Conservation (phyloP, 768 basidiomycete species). For the Termitomyces sp. region DNA sequence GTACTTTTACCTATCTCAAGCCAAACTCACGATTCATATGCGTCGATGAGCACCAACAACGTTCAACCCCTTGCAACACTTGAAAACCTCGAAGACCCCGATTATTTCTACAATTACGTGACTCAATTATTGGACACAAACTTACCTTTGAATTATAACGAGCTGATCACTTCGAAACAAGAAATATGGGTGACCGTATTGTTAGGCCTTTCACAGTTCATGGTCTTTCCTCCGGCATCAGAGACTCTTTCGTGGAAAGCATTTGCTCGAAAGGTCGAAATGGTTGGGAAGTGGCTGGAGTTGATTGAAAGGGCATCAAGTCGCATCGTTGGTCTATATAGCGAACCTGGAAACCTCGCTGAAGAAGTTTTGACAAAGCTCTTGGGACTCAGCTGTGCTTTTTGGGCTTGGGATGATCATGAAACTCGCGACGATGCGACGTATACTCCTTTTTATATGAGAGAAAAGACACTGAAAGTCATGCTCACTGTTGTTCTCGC, state of each 20-base stretch:
- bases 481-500: slow-evolving; percentile 40
- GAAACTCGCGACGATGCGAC: slow-evolving; percentile 31
- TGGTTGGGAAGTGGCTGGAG: slow-evolving; percentile 50
- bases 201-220: slow-evolving; percentile 45
- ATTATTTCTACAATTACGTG: slow-evolving; percentile 14
- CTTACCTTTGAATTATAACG: slow-evolving; percentile 9
- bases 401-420: slow-evolving; percentile 58
- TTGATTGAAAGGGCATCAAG: slow-evolving; percentile 47
- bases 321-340: slow-evolving; percentile 47
- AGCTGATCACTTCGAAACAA: slow-evolving; percentile 26
- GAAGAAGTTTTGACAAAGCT: slow-evolving; percentile 46
- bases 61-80: slow-evolving; percentile 10
- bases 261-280: slow-evolving; percentile 50
- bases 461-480: slow-evolving; percentile 38
- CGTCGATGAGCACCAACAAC: slow-evolving; percentile 11
- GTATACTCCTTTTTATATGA: slow-evolving; percentile 43
- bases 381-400: slow-evolving; percentile 45
- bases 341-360: slow-evolving; percentile 36
- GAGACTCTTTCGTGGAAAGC: slow-evolving; percentile 43
- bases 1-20: neutral
- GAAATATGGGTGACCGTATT: slow-evolving; percentile 47
- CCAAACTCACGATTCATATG: neutral
- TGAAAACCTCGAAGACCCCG: slow-evolving; percentile 14
- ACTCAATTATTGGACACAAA: slow-evolving; percentile 13
- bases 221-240: slow-evolving; percentile 53